phyloP scores from a whole-genome alignment of 148 eudicot species.

The Arbutus unedo region DNA sequence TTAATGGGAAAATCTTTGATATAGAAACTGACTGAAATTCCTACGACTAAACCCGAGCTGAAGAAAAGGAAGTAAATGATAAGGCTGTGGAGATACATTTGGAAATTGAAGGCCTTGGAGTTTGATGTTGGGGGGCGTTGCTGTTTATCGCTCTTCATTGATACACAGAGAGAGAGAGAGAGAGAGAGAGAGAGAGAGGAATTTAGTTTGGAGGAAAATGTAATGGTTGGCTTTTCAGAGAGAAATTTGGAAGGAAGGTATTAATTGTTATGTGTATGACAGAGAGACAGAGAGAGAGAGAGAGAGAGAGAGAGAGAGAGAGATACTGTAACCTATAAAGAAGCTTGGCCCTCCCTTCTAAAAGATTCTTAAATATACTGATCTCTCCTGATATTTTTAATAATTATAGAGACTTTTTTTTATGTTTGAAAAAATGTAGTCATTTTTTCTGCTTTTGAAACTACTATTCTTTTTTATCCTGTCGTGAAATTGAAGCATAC shows the following conservation, averaged over 20 bases:
- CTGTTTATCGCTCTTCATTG: constrained; percentile 13
- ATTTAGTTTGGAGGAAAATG: neutral
- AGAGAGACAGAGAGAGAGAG: neutral
- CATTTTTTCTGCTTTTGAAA: too few relatives aligned
- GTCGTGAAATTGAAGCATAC: too few relatives aligned
- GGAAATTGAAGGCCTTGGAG: constrained; percentile 21
- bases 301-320: neutral
- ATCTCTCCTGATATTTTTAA: too few relatives aligned
- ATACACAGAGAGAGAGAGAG: constrained; percentile 7
- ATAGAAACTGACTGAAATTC: constrained; percentile 38
- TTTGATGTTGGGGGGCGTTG: constrained; percentile 7
- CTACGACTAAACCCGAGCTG: constrained; percentile 48
- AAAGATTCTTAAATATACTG: neutral
- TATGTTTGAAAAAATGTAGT: too few relatives aligned
- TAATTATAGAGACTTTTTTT: too few relatives aligned
- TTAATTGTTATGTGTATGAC: neutral
- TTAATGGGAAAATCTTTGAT: constrained; percentile 16
- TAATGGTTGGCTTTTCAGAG: neutral
- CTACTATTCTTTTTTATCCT: too few relatives aligned
- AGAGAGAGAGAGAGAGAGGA: neutral
- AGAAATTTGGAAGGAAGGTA: constrained; percentile 2
- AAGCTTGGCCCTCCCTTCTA: constrained; percentile 4
- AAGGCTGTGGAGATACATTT: constrained; percentile 32
- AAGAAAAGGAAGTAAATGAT: constrained; percentile 46
- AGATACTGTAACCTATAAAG: constrained; percentile 12